A percentile compares a stretch with the other conserved stretches of the same genome.
These are phyloP conservation scores for Chalciporus chontae DNA, from an alignment of 768 basidiomycete genomes.

Conservation along the genomic window DNA sequence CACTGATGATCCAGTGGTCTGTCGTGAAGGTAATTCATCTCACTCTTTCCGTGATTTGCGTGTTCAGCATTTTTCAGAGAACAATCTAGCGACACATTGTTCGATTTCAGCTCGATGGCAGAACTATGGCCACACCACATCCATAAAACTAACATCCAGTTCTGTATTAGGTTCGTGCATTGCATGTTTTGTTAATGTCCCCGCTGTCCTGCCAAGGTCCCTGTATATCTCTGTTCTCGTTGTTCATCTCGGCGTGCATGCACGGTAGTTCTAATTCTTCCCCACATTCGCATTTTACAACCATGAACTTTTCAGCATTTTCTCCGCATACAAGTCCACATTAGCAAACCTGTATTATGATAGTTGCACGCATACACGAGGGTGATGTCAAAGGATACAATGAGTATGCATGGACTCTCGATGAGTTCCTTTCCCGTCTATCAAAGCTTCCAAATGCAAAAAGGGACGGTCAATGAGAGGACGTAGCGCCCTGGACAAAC, in stretches of 20 bases:
- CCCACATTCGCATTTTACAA: not conserved
- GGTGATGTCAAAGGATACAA: slow-evolving; percentile 11
- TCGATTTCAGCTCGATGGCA: not conserved
- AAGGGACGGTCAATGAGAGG: not conserved
- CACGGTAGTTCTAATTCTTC: not conserved
- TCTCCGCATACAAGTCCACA: slow-evolving; percentile 1
- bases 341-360: slow-evolving; percentile 10
- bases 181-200: slow-evolving; percentile 1
- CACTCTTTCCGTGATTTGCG: not conserved
- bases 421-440: not conserved
- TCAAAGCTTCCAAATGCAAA: not conserved
- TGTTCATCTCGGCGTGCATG: not conserved
- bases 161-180: not conserved
- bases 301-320: not conserved
- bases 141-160: not conserved
- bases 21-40: slow-evolving; percentile 57
- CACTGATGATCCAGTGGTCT: slow-evolving; percentile 73
- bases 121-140: slow-evolving; percentile 3
- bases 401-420: slow-evolving; percentile 1
- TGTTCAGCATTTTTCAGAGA: slow-evolving; percentile 35
- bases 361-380: slow-evolving; percentile 8
- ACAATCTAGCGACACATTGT: slow-evolving; percentile 43
- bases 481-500: too few relatives aligned
- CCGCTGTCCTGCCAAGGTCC: not conserved
- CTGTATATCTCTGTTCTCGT: slow-evolving; percentile 1